These are phyloP conservation scores for Aspergillus sp. DNA, from an alignment of 2,329 filamentous ascomycete genomes.

Conservation along the genomic window DNA sequence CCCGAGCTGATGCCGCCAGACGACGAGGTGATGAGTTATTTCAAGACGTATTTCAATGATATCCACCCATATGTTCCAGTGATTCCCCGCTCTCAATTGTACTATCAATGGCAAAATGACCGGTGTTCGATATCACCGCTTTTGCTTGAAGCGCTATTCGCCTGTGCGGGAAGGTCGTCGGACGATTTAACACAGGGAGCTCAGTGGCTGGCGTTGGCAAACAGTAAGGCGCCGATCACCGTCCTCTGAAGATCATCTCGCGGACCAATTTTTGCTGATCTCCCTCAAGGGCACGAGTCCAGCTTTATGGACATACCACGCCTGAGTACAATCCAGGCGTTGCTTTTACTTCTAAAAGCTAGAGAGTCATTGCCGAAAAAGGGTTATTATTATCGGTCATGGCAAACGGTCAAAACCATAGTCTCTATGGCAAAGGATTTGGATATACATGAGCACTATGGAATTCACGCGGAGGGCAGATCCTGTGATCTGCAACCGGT, in stretches of 20 bases:
- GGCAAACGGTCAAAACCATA: slow-evolving; percentile 90
- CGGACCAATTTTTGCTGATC: slow-evolving; percentile 14
- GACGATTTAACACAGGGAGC: slow-evolving; percentile 78
- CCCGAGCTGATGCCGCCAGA: slow-evolving; percentile 89
- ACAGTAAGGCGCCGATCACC: slow-evolving; percentile 50
- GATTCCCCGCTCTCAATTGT: slow-evolving; percentile 71
- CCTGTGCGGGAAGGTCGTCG: slow-evolving; percentile 73
- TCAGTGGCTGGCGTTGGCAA: slow-evolving; percentile 86
- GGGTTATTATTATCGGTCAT: slow-evolving; percentile 93
- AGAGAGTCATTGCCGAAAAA: slow-evolving; percentile 85
- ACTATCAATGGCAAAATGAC: slow-evolving; percentile 80
- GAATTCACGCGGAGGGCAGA: slow-evolving; percentile 64
- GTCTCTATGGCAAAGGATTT: slow-evolving; percentile 90
- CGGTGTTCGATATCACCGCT: slow-evolving; percentile 80
- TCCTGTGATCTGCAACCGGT: slow-evolving; percentile 59
- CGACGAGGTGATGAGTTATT: slow-evolving; percentile 71
- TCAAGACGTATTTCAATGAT: slow-evolving; percentile 81
- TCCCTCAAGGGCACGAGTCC: slow-evolving; percentile 66
- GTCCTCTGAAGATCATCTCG: slow-evolving; percentile 5
- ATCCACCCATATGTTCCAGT: slow-evolving; percentile 92
- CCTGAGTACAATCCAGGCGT: slow-evolving; percentile 82
- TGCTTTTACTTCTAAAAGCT: slow-evolving; percentile 81
- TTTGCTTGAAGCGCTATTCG: slow-evolving; percentile 82
- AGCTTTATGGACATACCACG: slow-evolving; percentile 89
- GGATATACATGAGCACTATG: slow-evolving; percentile 77